Conservation (phyloP, 2,329 filamentous ascomycete genomes). For the Domatiomyces catenatus region DNA sequence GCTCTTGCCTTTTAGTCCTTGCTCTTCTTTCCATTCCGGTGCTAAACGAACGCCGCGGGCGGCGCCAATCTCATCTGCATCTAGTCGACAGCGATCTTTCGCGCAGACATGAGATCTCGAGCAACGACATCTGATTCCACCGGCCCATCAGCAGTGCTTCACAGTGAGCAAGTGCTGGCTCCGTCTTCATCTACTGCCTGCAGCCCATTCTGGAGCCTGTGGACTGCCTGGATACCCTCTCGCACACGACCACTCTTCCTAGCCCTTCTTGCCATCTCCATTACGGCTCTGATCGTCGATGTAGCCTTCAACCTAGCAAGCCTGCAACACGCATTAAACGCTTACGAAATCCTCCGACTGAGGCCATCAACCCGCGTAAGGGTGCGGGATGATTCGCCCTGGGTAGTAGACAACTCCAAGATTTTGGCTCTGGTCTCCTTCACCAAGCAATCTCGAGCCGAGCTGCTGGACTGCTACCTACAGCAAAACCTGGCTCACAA, state of each 20-base stretch:
- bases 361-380: not conserved
- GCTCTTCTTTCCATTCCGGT: not conserved
- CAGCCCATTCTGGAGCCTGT: not conserved
- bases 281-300: not conserved
- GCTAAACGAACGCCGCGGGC: not conserved
- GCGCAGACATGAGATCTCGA: not conserved
- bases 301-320: not conserved
- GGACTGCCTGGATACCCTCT: not conserved
- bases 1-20: not conserved
- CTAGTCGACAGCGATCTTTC: not conserved
- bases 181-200: not conserved
- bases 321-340: not conserved
- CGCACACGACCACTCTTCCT: not conserved
- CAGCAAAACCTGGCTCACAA: slow-evolving; percentile 27
- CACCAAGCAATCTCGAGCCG: not conserved
- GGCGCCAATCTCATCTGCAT: not conserved
- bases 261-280: not conserved
- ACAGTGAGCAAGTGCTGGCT: not conserved
- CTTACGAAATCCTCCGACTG: not conserved
- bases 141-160: not conserved
- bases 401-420: not conserved
- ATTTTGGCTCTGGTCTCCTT: not conserved
- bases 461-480: slow-evolving; percentile 30
- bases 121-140: not conserved
- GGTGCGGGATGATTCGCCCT: not conserved